Evolutionary conservation across 1,284 basidiomycete genomes (phyloP), one percentile per base, ranked within the genome.

Genomic region (Sporisorium graminicola): DNA sequence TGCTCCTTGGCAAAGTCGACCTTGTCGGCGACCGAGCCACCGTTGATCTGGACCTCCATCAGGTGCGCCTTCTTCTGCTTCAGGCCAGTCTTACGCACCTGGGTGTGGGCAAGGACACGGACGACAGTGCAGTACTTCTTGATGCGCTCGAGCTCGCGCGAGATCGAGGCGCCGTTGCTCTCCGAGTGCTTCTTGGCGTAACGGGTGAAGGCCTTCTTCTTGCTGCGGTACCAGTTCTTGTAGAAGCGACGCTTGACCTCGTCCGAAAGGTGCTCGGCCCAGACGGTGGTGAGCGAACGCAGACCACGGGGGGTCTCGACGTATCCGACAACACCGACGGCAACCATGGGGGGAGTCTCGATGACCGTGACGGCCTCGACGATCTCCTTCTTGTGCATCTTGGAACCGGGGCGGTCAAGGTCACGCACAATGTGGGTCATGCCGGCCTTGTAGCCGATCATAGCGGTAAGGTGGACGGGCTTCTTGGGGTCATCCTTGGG

Each of bases 201-300:
- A 86, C 88, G 88, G 85, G 96, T 98, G 91, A 98, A 98, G 53
- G 96, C 96, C 92, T 99, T 99, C 92, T 98, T 99, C 93, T 99
- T 99, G 72, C 94, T 96, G 85, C 94, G 92, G 91, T 99, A 99
- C 97, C 97, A 99, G 92, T 98, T 99, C 91, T 96, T 98, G 93
- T 98, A 98, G 93, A 99, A 98, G 85, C 97, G 92, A 87, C 97
- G 94, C 89, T 97, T 98, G 87, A 99, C 88, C 88, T 98, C 96
- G 85, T 90, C 90, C 58, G 88, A 89, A 61, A 90, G 87, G 88
- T 90, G 90, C 87, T 90, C 88, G 77, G 90, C 90, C 90, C 90
- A 90, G 82, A 90, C 90, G 82, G 90, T 90, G 85, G 90, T 90
- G 80, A 90, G 87, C 51, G 89, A 94, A 85, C 97, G 95, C 78